Evolutionary conservation across 1,284 basidiomycete genomes (phyloP), one percentile per base, ranked within the genome.

Genomic region (Prillingera fragicola): DNA sequence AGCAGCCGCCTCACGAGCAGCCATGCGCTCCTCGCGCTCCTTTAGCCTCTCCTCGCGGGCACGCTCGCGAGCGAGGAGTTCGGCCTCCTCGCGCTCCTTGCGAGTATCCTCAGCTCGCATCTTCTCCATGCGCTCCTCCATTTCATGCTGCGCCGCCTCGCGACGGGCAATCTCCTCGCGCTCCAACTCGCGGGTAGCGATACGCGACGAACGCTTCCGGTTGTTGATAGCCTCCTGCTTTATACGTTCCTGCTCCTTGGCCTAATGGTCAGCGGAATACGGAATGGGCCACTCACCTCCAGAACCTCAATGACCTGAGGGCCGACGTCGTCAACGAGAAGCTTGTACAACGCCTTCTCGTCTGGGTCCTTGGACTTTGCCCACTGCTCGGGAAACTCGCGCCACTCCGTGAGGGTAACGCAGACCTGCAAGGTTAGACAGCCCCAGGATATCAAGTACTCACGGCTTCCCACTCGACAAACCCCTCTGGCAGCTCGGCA

Each of bases 161-260:
- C 65, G 64, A 6, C 70, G 59, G 5, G 67, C 44, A 6, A 58
- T 52, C 44, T 74, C 75, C 36, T 75, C 76, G n/a, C 61, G 56
- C 49, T 75, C 74, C 5, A 73, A 65, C 54, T 77, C 76, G 22
- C 70, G 66, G 33, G 70, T 66, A 1, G 74, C 74, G 39, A 78
- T 73, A 15, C 76, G 73, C 15, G 72, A 72, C 18, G 75, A 75
- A 19, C 76, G 70, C 58, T 77, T 77, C 12, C 75, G 70, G 46
- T 72, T 73, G 45, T 69, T 65, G 39, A 75, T 56, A 1, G 72
- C 72, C 26, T 69, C 63, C 46, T 76, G 71, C 40, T 73, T 60
- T 12, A 71, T 57, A 0, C 62, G 54, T 55, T 73, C 64, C 48
- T 66, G 56, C 49, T 72, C 68, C 48, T 69, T 69, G 21, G 50